Evolutionary conservation across 805 yeast species (phyloP), one percentile per base, ranked within the genome.

Genomic region (Pichia heedii): DNA sequence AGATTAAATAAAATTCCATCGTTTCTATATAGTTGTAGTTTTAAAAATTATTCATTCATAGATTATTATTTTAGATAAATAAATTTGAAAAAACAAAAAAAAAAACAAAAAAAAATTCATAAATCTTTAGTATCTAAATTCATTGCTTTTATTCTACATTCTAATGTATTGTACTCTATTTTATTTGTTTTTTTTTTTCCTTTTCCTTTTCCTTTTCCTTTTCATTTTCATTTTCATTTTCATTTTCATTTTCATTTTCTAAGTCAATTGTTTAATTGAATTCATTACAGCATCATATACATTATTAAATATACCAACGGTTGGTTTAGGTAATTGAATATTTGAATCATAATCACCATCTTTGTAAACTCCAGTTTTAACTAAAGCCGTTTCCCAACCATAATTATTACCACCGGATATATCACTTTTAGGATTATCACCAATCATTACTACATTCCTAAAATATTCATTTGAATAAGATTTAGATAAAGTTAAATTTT

Each of bases 361-460:
- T 48, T 71, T 68, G 58, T 77, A 93, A 4, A 93, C 97, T 0
- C 98, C 98, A 0, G 97, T 84, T 47, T 79, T 70, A 22, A 93
- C 84, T 35, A 93, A 71, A 30, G 86, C 74, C 13, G 93, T 80
- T 39, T 81, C 77, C 97, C 97, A 93, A 3, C 96, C 96, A 57
- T 80, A 79, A 42, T 68, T 66, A 54, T 83, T 81, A 2, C 96
- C 98, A 1, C 98, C 98, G 47, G 72, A 70, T 43, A 93, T 93
- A 59, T 93, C 98, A 39, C 88, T 77, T 21, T 81, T 93, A 3
- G 97, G 97, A 60, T 93, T 93, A 63, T 93, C 98, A 21, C 98
- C 98, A 29, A 93, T 85, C 98, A 93, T 93, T 65, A 71, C 89
- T 2, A 93, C 81, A n/a, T 72, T 62, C 29, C 67, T 63, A 53